Evolutionary conservation across 495 filamentous ascomycete species (phyloP).

Genomic region (Copromyces sp.): DNA sequence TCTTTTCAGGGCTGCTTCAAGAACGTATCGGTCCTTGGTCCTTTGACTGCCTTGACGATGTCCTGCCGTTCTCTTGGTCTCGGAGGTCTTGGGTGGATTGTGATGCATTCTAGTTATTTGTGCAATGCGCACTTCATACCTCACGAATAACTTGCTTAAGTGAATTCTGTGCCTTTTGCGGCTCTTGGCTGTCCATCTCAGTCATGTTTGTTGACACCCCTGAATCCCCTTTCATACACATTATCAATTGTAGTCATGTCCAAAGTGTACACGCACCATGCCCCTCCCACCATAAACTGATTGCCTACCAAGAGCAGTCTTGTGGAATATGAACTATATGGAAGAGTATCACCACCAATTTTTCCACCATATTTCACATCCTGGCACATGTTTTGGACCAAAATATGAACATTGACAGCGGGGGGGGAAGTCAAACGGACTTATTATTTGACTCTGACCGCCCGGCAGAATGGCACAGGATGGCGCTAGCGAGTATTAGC

Average conservation of each 20-base stretch:
- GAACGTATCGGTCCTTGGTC: background rate
- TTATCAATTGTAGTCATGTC: background rate
- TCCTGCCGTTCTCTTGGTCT: background rate
- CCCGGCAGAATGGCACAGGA: constrained; percentile 11
- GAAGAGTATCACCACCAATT: background rate
- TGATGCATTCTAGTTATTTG: background rate
- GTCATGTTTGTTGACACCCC: background rate
- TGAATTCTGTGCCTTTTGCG: background rate
- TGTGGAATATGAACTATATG: background rate
- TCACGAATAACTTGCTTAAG: background rate
- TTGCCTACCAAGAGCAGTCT: background rate
- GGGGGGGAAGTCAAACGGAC: background rate
- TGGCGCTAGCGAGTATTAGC: constrained; percentile 7
- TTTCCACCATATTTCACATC: background rate
- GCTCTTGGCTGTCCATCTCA: background rate
- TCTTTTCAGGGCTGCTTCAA: background rate
- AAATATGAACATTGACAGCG: background rate
- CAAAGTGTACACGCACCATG: background rate
- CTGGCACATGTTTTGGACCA: background rate
- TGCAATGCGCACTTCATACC: background rate
- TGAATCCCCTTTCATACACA: background rate
- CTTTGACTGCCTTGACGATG: background rate
- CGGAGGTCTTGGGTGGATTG: background rate
- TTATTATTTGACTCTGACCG: background rate
- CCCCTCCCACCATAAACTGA: background rate